Conservation (phyloP, 805 yeast genomes). For the Lipomyces mesembrius region DNA sequence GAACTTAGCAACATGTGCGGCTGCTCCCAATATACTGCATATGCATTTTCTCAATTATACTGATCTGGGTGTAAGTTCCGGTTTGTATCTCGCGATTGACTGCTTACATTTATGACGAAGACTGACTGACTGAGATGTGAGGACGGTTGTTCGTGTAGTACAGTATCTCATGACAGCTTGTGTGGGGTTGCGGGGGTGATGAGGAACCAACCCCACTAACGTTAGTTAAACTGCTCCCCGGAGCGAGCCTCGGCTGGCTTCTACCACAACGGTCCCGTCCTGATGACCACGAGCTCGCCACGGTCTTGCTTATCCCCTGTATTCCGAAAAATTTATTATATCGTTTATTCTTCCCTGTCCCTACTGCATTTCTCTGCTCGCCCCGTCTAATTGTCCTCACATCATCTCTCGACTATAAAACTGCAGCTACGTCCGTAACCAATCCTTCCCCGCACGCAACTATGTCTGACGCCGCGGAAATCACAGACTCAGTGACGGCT, state of each 20-base stretch:
- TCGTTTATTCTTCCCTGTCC: neutral
- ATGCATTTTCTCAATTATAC: no score
- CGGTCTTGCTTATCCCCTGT: neutral
- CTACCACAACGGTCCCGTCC: no score
- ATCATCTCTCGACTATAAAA: neutral
- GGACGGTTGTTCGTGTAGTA: neutral
- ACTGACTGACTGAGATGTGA: no score
- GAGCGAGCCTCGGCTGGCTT: neutral
- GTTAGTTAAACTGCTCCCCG: neutral
- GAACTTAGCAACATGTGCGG: no score
- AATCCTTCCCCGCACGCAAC: neutral
- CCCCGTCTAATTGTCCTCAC: neutral
- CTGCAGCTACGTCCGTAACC: neutral
- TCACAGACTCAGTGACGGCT: slow-evolving; percentile 31
- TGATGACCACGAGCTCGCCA: neutral
- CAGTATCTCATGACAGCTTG: neutral
- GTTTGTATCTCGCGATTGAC: no score
- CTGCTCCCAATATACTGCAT: no score
- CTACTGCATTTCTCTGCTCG: neutral
- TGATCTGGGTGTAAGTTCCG: no score
- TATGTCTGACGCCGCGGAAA: slow-evolving; percentile 42
- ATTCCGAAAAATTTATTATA: neutral
- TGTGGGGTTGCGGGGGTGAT: neutral
- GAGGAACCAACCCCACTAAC: no score
- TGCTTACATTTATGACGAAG: no score